Evolutionary conservation across 2,329 filamentous ascomycete genomes (phyloP).

Genomic region (Ophiocordyceps robertsii): DNA sequence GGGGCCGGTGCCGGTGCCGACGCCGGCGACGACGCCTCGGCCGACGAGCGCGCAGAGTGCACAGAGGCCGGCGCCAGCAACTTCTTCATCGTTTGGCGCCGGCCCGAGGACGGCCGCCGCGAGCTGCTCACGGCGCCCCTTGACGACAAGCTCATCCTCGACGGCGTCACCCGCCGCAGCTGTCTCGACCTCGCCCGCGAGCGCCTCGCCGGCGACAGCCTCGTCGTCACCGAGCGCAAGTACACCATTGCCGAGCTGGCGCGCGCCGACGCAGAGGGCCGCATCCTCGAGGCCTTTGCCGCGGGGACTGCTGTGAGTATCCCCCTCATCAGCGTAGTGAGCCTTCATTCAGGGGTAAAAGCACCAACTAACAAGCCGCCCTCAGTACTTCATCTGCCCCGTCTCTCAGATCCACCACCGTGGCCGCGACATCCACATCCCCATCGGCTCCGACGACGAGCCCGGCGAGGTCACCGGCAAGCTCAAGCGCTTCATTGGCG

Average conservation of each 20-base stretch:
- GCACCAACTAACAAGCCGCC: slow-evolving; percentile 7
- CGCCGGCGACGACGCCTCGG: background rate
- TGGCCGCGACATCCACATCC: slow-evolving; percentile 47
- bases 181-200: slow-evolving; percentile 59
- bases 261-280: slow-evolving; percentile 58
- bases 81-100: slow-evolving; percentile 74
- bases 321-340: background rate
- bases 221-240: slow-evolving; percentile 67
- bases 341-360: background rate
- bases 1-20: background rate
- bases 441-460: slow-evolving; percentile 37
- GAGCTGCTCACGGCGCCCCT: slow-evolving; percentile 73
- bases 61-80: slow-evolving; percentile 89
- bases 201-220: slow-evolving; percentile 39
- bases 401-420: slow-evolving; percentile 57
- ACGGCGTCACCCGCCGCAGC: slow-evolving; percentile 76
- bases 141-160: slow-evolving; percentile 70
- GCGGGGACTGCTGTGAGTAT: slow-evolving; percentile 68
- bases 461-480: slow-evolving; percentile 41
- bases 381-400: slow-evolving; percentile 56
- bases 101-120: slow-evolving; percentile 31
- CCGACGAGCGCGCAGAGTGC: slow-evolving; percentile 45
- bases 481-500: slow-evolving; percentile 54
- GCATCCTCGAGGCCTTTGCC: slow-evolving; percentile 74
- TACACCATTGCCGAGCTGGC: slow-evolving; percentile 72